Percentiles rank a stretch among this genome's conserved stretches.
phyloP scores from a whole-genome alignment of 176 grass and related monocot genomes.

The Carex cristatella region DNA sequence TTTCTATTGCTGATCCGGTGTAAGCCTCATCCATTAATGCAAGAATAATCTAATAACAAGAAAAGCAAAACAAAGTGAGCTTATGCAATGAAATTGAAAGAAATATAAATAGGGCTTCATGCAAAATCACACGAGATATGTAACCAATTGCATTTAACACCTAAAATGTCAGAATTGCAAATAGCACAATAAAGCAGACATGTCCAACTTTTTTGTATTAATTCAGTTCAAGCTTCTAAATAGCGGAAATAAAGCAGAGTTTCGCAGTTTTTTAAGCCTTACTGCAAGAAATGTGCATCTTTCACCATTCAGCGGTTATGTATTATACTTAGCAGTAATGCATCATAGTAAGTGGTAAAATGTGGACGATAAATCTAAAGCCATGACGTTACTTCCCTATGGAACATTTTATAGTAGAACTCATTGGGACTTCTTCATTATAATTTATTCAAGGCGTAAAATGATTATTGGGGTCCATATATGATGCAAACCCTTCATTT shows the following conservation, averaged over 20 bases:
- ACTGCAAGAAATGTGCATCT: not conserved
- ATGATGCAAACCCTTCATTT: not conserved
- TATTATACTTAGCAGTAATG: not conserved
- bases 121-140: not conserved
- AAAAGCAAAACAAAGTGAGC: slow-evolving; percentile 4
- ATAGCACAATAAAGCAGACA: not conserved
- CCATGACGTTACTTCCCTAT: not conserved
- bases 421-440: not conserved
- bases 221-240: not conserved
- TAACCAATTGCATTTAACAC: slow-evolving; percentile 13
- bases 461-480: not conserved
- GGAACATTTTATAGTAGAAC: not conserved
- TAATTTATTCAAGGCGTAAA: not conserved
- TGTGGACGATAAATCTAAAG: not conserved
- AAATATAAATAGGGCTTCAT: not conserved
- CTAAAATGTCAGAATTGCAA: not conserved
- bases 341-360: not conserved
- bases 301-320: not conserved
- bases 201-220: not conserved
- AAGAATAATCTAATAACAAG: slow-evolving; percentile 65
- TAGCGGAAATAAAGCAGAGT: not conserved
- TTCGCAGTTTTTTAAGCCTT: not conserved
- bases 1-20: slow-evolving; percentile 83
- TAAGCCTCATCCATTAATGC: slow-evolving; percentile 97
- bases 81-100: not conserved